phyloP scores from a whole-genome alignment of 2,329 filamentous ascomycete genomes.

The Fusarium longipes region DNA sequence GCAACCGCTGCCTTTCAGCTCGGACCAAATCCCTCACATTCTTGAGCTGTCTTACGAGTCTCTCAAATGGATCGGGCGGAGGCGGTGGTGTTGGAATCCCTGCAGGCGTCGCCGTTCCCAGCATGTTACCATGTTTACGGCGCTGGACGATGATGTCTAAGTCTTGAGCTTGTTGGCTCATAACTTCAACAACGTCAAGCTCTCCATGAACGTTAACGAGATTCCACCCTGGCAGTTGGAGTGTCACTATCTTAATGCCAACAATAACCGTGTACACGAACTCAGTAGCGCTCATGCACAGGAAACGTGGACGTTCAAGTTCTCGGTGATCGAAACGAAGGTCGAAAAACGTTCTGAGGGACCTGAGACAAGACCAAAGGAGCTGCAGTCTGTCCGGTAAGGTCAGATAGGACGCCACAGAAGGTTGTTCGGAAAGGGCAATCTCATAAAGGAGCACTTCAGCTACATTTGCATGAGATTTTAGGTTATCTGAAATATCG shows the following conservation, averaged over 20 bases:
- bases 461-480: slow-evolving; percentile 57
- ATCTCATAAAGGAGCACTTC: slow-evolving; percentile 62
- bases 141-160: slow-evolving; percentile 47
- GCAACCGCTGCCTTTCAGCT: slow-evolving; percentile 47
- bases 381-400: slow-evolving; percentile 56
- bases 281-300: slow-evolving; percentile 60
- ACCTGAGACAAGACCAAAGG: slow-evolving; percentile 58
- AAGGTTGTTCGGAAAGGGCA: slow-evolving; percentile 55
- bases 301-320: slow-evolving; percentile 54
- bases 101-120: slow-evolving; percentile 13
- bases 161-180: slow-evolving; percentile 47
- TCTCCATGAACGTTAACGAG: slow-evolving; percentile 51
- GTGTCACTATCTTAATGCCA: slow-evolving; percentile 59
- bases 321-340: slow-evolving; percentile 50
- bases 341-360: slow-evolving; percentile 56
- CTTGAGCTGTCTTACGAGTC: slow-evolving; percentile 49
- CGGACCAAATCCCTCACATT: slow-evolving; percentile 48
- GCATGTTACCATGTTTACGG: slow-evolving; percentile 45
- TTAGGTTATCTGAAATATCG: slow-evolving; percentile 51
- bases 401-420: slow-evolving; percentile 48
- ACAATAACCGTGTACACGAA: slow-evolving; percentile 60
- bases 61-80: slow-evolving; percentile 49
- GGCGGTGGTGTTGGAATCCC: slow-evolving; percentile 20
- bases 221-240: slow-evolving; percentile 61
- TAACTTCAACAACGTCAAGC: slow-evolving; percentile 47